These are phyloP conservation scores for Cornus suecica DNA, from an alignment of 148 eudicot species.

Conservation along the genomic window DNA sequence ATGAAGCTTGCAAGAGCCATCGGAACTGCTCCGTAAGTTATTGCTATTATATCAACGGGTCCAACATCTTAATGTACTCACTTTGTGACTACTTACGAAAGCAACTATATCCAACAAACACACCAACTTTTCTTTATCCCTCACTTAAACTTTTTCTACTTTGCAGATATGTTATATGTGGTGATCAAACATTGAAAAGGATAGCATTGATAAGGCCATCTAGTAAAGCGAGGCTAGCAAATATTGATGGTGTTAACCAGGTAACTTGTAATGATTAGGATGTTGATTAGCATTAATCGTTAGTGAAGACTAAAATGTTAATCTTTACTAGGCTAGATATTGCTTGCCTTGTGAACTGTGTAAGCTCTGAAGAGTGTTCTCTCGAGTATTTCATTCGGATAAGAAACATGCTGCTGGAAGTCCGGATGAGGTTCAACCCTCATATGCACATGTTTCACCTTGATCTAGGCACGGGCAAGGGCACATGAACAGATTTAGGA, in stretches of 20 bases:
- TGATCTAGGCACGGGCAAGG: too few relatives aligned
- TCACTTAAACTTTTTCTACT: conserved; percentile 21
- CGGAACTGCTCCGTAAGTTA: conserved; percentile 88
- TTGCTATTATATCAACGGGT: conserved; percentile 5
- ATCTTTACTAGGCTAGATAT: neutral
- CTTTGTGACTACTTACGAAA: conserved; percentile 2
- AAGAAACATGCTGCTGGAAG: neutral
- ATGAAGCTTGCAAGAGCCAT: conserved; percentile 63
- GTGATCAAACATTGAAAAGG: conserved; percentile 73
- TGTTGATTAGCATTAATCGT: neutral
- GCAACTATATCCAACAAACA: neutral
- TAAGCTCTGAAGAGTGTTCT: neutral
- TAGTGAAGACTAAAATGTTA: too few relatives aligned
- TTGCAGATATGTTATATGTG: conserved; percentile 80
- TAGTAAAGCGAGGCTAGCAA: conserved; percentile 80
- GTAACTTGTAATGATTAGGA: conserved; percentile 26
- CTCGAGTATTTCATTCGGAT: neutral
- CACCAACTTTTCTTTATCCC: neutral
- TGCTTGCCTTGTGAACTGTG: neutral
- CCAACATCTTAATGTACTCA: neutral
- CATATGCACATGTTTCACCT: too few relatives aligned
- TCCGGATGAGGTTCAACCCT: too few relatives aligned
- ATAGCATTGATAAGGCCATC: conserved; percentile 72
- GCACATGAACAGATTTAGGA: too few relatives aligned
- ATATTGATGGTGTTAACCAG: conserved; percentile 90